phyloP scores from a whole-genome alignment of 345 rosid genomes.

The Bruguiera gymnorhiza region DNA sequence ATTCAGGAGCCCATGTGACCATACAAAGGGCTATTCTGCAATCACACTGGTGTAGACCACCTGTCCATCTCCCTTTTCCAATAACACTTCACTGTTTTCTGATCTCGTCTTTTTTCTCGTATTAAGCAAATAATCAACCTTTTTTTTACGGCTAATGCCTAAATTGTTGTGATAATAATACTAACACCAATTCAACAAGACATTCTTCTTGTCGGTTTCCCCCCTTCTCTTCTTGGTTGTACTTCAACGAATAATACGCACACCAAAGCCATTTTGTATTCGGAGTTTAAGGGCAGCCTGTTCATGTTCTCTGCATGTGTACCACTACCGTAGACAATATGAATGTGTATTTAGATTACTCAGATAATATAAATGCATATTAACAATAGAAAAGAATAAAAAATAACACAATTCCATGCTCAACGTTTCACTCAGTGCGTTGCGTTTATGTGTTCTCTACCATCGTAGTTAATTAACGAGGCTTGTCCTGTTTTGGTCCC shows the following conservation, averaged over 20 bases:
- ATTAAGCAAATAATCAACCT: background rate
- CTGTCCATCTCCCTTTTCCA: constrained; percentile 21
- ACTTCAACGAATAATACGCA: constrained; percentile 19
- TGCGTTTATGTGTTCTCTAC: too few species aligned
- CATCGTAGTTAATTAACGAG: constrained; percentile 13
- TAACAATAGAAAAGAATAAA: too few species aligned
- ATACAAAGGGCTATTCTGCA: constrained; percentile 32
- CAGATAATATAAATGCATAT: too few species aligned
- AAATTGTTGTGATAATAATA: background rate
- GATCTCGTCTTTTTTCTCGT: background rate
- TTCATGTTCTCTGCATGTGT: background rate
- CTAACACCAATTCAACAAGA: constrained; percentile 23
- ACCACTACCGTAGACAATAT: background rate
- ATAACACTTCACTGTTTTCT: background rate
- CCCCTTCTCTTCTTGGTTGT: constrained; percentile 20
- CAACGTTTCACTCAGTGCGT: constrained; percentile 25
- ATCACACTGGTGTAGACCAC: constrained; percentile 30
- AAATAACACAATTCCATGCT: constrained; percentile 18
- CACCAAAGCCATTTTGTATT: constrained; percentile 6
- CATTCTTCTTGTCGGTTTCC: constrained; percentile 31
- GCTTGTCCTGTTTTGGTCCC: constrained; percentile 7
- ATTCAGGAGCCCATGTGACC: constrained; percentile 67
- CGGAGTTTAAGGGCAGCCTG: background rate
- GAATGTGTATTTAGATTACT: too few species aligned
- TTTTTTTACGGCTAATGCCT: too few species aligned